A percentile compares a stretch with the other conserved stretches of the same genome.
phyloP scores from a whole-genome alignment of 441 rosid genomes.

The Erysimum pusillum region DNA sequence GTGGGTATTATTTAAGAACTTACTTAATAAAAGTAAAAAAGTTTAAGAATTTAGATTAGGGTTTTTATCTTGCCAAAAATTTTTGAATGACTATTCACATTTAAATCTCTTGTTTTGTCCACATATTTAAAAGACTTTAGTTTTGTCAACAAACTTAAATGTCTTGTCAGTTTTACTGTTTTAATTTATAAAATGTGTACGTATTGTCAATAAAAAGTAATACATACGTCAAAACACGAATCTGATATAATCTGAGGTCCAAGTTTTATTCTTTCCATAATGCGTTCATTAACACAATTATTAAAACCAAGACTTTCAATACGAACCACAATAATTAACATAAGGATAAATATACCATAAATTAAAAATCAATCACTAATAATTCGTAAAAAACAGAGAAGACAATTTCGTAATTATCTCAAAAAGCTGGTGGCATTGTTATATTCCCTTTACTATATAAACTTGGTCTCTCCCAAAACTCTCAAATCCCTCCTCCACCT shows the following conservation, averaged over 20 bases:
- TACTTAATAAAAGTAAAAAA: not conserved
- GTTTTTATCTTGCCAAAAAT: not conserved
- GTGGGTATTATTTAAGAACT: constrained; percentile 32
- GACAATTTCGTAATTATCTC: constrained; percentile 54
- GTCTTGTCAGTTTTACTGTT: constrained; percentile 25
- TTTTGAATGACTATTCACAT: not conserved
- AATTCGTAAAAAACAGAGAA: constrained; percentile 16
- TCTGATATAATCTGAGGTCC: constrained; percentile 28
- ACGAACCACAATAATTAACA: constrained; percentile 26
- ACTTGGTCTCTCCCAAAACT: constrained; percentile 30
- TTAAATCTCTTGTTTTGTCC: not conserved
- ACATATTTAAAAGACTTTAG: not conserved
- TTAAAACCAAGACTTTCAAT: constrained; percentile 32
- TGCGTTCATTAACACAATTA: constrained; percentile 31
- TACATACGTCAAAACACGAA: constrained; percentile 38
- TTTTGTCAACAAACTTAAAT: constrained; percentile 14
- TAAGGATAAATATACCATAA: not conserved
- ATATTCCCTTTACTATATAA: constrained; percentile 48
- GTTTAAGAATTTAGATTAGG: constrained; percentile 1
- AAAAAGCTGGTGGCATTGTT: constrained; percentile 47
- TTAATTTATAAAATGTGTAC: constrained; percentile 1
- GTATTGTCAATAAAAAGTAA: constrained; percentile 39
- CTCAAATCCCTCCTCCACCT: constrained; percentile 50
- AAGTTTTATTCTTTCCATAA: constrained; percentile 5
- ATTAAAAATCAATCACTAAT: not conserved